Evolutionary conservation across 176 grass and related monocot species (phyloP).

Genomic region (Carex scoparia): DNA sequence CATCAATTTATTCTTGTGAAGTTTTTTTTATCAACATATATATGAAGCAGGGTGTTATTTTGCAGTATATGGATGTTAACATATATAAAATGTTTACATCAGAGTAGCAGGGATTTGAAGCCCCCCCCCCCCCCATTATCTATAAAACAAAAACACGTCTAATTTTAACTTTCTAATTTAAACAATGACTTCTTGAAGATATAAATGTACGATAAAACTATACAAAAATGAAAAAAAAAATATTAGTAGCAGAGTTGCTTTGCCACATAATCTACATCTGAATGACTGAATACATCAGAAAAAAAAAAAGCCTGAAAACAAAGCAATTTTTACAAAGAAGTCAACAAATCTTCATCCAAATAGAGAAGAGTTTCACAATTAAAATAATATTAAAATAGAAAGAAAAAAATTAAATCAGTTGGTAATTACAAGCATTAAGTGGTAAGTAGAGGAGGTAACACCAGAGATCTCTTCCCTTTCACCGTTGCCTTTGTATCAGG

Average conservation of each 20-base stretch:
- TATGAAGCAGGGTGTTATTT: neutral
- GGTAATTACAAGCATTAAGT: constrained; percentile 37
- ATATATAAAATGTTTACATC: no score
- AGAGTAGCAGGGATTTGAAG: no score
- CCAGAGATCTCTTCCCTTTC: constrained; percentile 46
- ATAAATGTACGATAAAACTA: neutral
- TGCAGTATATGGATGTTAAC: no score
- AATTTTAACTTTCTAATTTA: neutral
- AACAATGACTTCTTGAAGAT: neutral
- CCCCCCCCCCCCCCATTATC: no score
- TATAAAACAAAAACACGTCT: neutral
- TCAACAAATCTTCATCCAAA: neutral
- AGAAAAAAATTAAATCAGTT: neutral
- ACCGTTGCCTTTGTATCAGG: constrained; percentile 62
- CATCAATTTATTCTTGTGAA: neutral
- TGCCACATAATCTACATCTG: neutral
- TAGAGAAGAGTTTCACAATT: neutral
- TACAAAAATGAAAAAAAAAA: neutral
- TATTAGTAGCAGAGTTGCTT: neutral
- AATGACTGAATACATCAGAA: neutral
- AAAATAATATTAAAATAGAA: no score
- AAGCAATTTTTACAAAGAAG: neutral
- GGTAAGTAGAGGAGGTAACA: constrained; percentile 58
- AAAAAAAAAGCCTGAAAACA: neutral
- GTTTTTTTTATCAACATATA: neutral